Evolutionary conservation across 1,284 basidiomycete species (phyloP).

Genomic region (Ustilago hordei): DNA sequence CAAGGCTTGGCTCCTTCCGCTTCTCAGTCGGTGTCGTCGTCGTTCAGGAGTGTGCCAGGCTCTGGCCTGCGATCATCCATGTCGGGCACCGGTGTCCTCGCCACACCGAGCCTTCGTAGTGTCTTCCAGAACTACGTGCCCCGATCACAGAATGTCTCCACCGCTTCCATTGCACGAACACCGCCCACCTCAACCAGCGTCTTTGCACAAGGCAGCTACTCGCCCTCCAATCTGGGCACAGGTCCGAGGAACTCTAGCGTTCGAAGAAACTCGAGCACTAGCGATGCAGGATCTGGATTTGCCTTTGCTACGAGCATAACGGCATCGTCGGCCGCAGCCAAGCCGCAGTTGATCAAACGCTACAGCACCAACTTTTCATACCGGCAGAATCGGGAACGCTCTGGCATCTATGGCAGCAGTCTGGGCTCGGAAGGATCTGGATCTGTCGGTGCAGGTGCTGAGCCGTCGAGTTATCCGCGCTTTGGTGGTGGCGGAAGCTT

Average conservation of each 20-base stretch:
- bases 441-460: conserved; percentile 30
- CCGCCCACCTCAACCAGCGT: conserved; percentile 36
- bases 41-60: conserved; percentile 34
- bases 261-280: conserved; percentile 43
- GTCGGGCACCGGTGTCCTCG: conserved; percentile 16
- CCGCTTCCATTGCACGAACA: conserved; percentile 36
- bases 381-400: conserved; percentile 41
- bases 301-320: conserved; percentile 29
- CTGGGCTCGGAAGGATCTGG: conserved; percentile 35
- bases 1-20: conserved; percentile 10
- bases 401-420: conserved; percentile 38
- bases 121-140: conserved; percentile 58
- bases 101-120: conserved; percentile 43
- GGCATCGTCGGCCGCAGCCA: conserved; percentile 26
- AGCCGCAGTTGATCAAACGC: conserved; percentile 61
- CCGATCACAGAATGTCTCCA: conserved; percentile 31
- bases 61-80: conserved; percentile 35
- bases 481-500: conserved; percentile 40
- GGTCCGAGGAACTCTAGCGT: conserved; percentile 33
- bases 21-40: conserved; percentile 28
- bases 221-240: conserved; percentile 39
- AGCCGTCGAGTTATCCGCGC: conserved; percentile 46
- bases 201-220: conserved; percentile 31
- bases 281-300: conserved; percentile 44
- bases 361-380: conserved; percentile 60